These are phyloP conservation scores for Capsella rubella DNA, from an alignment of 441 rosid genomes.

Conservation along the genomic window DNA sequence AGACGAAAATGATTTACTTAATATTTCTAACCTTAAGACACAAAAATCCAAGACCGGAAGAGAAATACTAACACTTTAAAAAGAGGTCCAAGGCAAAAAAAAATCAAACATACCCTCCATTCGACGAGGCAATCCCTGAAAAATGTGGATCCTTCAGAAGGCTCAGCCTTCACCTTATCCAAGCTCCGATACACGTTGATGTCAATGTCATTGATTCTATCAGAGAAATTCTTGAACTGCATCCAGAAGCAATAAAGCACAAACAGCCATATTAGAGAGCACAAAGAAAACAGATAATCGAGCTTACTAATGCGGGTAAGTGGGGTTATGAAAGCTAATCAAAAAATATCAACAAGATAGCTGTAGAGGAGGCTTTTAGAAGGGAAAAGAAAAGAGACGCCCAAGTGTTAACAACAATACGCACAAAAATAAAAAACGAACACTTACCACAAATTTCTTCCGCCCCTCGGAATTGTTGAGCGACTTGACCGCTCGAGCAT, in stretches of 20 bases:
- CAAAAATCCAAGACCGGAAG: conserved; percentile 1
- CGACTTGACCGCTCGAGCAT: conserved; percentile 88
- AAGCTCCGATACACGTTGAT: conserved; percentile 76
- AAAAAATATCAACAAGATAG: background rate
- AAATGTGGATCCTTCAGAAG: conserved; percentile 84
- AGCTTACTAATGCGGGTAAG: background rate
- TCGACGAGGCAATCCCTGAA: conserved; percentile 81
- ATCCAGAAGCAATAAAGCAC: conserved; percentile 32
- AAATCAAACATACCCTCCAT: conserved; percentile 77
- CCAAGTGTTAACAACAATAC: no score
- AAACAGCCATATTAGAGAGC: conserved; percentile 19
- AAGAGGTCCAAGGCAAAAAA: conserved; percentile 20
- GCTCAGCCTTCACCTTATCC: conserved; percentile 69
- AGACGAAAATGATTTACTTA: conserved; percentile 7
- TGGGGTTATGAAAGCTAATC: background rate
- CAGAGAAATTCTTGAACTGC: conserved; percentile 80
- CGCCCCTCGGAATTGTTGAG: conserved; percentile 81
- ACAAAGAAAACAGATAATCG: conserved; percentile 8
- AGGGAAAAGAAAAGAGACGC: no score
- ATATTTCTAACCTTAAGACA: background rate
- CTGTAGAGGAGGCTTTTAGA: background rate
- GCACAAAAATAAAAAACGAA: background rate
- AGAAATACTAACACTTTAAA: conserved; percentile 13
- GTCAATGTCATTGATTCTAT: conserved; percentile 79
- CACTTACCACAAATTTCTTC: conserved; percentile 74